phyloP scores from a whole-genome alignment of 352 stramenopile species.

The Phytophthora boehmeriae region DNA sequence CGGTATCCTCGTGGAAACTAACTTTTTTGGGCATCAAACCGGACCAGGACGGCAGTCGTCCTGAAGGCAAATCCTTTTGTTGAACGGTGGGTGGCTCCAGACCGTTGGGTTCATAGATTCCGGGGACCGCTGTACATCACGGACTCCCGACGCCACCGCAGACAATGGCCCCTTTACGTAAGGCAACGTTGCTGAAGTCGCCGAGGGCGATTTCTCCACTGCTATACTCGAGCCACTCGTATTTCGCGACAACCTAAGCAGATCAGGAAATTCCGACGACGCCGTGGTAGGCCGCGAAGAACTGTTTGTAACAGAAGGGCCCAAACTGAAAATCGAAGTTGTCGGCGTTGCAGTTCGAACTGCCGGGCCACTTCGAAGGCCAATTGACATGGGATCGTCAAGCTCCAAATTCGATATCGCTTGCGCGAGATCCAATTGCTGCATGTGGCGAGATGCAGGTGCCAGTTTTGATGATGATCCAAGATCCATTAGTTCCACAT shows the following conservation, averaged over 20 bases:
- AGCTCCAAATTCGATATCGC: slow-evolving; percentile 77
- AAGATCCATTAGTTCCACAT: slow-evolving; percentile 27
- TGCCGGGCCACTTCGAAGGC: slow-evolving; percentile 40
- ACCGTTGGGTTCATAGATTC: slow-evolving; percentile 47
- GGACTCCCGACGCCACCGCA: not conserved
- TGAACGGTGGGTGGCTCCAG: slow-evolving; percentile 64
- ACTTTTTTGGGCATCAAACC: slow-evolving; percentile 30
- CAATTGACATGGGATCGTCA: slow-evolving; percentile 71
- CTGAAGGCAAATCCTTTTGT: slow-evolving; percentile 26
- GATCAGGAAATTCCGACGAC: slow-evolving; percentile 29
- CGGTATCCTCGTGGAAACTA: slow-evolving; percentile 32
- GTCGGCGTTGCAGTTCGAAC: slow-evolving; percentile 50
- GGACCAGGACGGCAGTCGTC: slow-evolving; percentile 15
- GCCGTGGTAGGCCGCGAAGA: slow-evolving; percentile 23
- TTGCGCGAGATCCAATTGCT: slow-evolving; percentile 69
- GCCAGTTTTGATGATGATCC: slow-evolving; percentile 35
- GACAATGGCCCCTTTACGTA: slow-evolving; percentile 28
- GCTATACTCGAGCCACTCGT: slow-evolving; percentile 25
- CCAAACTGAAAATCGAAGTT: slow-evolving; percentile 72
- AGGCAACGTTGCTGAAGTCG: slow-evolving; percentile 44
- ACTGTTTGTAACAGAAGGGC: slow-evolving; percentile 38
- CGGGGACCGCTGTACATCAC: slow-evolving; percentile 26
- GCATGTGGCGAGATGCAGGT: slow-evolving; percentile 70
- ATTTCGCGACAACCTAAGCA: slow-evolving; percentile 34
- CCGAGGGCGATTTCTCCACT: slow-evolving; percentile 9